These are phyloP conservation scores for Dothidotthia symphoricarpi DNA, from an alignment of 2,329 filamentous ascomycete genomes.

Conservation along the genomic window DNA sequence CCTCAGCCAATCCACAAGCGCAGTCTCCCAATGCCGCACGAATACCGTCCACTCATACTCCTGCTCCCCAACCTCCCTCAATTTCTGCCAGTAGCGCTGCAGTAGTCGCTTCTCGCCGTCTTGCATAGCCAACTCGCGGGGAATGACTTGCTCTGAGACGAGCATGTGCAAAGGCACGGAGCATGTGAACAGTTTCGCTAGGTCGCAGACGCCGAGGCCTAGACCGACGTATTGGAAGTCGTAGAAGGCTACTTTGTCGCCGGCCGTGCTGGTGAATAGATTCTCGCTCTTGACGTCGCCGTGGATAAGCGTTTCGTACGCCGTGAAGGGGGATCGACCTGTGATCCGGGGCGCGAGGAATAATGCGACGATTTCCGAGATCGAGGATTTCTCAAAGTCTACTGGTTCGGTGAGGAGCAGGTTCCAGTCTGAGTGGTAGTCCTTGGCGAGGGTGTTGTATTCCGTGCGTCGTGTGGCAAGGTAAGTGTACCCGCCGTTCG, in stretches of 20 bases:
- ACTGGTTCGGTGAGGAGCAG: constrained; percentile 47
- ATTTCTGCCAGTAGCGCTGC: constrained; percentile 47
- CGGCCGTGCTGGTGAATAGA: constrained; percentile 56
- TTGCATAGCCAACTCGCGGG: constrained; percentile 50
- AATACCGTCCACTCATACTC: constrained; percentile 57
- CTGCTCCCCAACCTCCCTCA: constrained; percentile 37
- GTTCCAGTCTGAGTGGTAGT: constrained; percentile 57
- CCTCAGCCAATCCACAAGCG: constrained; percentile 64
- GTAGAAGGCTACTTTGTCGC: constrained; percentile 60
- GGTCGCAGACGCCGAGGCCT: constrained; percentile 63
- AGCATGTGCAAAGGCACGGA: constrained; percentile 60
- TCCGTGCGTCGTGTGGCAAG: constrained; percentile 62
- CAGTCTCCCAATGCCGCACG: constrained; percentile 63
- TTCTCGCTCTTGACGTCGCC: constrained; percentile 71
- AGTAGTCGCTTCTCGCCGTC: constrained; percentile 54
- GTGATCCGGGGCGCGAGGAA: constrained; percentile 48
- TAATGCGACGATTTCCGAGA: constrained; percentile 55
- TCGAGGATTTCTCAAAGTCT: constrained; percentile 27
- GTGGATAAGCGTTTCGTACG: constrained; percentile 59
- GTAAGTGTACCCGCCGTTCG: constrained; percentile 69
- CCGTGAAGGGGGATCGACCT: constrained; percentile 37
- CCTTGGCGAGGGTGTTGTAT: constrained; percentile 50
- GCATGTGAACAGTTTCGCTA: constrained; percentile 67
- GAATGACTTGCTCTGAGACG: constrained; percentile 21
- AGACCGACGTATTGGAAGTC: constrained; percentile 69